Percentiles rank a stretch among this genome's conserved stretches.
Evolutionary conservation across 495 filamentous ascomycete species (phyloP).

Genomic region (Podospora conica): DNA sequence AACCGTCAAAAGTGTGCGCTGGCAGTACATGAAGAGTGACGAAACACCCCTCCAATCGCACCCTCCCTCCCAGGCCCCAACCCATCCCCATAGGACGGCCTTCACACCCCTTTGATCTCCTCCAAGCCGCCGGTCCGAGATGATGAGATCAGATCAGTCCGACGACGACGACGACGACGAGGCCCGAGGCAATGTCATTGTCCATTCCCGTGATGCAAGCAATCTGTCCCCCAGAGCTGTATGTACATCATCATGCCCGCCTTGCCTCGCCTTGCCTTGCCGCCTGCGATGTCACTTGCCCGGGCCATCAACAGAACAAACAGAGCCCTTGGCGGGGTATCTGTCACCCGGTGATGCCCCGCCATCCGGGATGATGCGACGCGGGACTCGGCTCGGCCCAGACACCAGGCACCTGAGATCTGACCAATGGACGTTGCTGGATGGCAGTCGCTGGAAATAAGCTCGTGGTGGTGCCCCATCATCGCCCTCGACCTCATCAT

Average conservation of each 20-base stretch:
- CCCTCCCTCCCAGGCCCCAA: conserved; percentile 16
- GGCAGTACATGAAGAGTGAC: conserved; percentile 31
- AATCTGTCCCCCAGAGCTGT: background rate
- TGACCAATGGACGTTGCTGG: background rate
- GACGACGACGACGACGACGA: background rate
- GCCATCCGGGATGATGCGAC: background rate
- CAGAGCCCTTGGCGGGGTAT: background rate
- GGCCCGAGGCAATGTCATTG: background rate
- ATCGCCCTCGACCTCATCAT: background rate
- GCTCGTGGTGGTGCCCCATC: background rate
- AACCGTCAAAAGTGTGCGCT: conserved; percentile 20
- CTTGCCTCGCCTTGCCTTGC: background rate
- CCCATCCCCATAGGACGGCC: conserved; percentile 28
- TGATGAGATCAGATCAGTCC: background rate
- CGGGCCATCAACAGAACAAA: background rate
- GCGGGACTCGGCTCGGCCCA: conserved; percentile 5
- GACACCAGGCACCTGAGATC: background rate
- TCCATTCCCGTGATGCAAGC: background rate
- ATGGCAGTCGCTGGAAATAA: conserved; percentile 1
- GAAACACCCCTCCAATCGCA: conserved; percentile 28
- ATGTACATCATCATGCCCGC: background rate
- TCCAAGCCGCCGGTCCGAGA: background rate
- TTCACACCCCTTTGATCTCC: conserved; percentile 5
- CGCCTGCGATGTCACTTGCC: background rate
- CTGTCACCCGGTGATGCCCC: background rate